Percentiles rank a stretch among this genome's conserved stretches.
phyloP scores from a whole-genome alignment of 495 filamentous ascomycete genomes.

The Hypoxylon perforatum region DNA sequence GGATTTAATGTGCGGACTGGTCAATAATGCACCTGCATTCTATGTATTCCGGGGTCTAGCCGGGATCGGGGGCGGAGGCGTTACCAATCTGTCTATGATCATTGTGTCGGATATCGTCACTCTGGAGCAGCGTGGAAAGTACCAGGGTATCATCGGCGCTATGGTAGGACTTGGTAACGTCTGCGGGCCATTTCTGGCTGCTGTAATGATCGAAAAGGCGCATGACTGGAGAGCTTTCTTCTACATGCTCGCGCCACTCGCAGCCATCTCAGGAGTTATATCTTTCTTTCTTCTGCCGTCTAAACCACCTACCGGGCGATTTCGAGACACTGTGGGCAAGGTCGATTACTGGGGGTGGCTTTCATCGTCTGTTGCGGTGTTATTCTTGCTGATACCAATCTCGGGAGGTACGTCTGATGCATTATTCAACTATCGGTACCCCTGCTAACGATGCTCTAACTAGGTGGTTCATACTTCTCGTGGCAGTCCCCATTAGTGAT shows the following conservation, averaged over 20 bases:
- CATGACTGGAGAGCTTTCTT: conserved; percentile 30
- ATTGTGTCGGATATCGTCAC: conserved; percentile 51
- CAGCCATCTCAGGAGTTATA: conserved; percentile 39
- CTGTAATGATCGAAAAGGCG: conserved; percentile 65
- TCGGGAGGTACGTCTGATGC: too few species aligned
- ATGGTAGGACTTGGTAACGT: conserved; percentile 75
- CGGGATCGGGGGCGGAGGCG: conserved; percentile 79
- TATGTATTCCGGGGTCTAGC: conserved; percentile 77
- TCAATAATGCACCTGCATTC: conserved; percentile 62
- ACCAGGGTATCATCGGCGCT: conserved; percentile 58
- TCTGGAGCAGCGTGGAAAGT: conserved; percentile 50
- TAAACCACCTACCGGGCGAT: conserved; percentile 45
- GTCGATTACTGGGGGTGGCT: conserved; percentile 68
- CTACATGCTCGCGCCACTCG: conserved; percentile 24
- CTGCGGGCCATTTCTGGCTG: conserved; percentile 77
- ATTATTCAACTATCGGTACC: too few species aligned
- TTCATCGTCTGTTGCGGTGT: conserved; percentile 62
- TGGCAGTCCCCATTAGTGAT: conserved; percentile 73
- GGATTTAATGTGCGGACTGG: conserved; percentile 44
- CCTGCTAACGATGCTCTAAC: too few species aligned
- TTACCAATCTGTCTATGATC: conserved; percentile 48
- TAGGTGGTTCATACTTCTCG: conserved; percentile 68
- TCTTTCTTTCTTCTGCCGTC: conserved; percentile 52
- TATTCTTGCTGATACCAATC: conserved; percentile 69
- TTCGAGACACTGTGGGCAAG: conserved; percentile 56